phyloP scores from a whole-genome alignment of 768 basidiomycete genomes.

The Clitopilus hobsonii region DNA sequence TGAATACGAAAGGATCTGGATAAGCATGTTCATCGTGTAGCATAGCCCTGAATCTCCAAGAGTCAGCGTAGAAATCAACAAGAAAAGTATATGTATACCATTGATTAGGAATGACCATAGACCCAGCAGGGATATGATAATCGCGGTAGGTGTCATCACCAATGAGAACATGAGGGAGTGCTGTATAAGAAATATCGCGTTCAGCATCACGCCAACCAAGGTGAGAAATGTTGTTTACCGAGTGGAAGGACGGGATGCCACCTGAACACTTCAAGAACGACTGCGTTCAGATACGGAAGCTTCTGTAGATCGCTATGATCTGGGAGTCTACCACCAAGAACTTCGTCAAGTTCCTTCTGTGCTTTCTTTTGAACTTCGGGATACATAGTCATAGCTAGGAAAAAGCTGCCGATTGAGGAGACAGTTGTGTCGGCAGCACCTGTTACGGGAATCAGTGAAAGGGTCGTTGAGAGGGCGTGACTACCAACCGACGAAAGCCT shows the following conservation, averaged over 20 bases:
- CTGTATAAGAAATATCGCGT: too few relatives aligned
- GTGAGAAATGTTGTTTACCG: too few relatives aligned
- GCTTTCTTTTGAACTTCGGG: not conserved
- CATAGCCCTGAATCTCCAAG: conserved; percentile 22
- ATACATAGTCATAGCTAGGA: not conserved
- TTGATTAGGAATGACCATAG: conserved; percentile 9
- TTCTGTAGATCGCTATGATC: not conserved
- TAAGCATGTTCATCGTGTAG: conserved; percentile 25
- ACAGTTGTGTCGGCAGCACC: not conserved
- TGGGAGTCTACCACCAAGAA: not conserved
- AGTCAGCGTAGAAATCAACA: not conserved
- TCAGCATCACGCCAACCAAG: too few relatives aligned
- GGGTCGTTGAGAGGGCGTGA: not conserved
- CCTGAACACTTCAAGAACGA: not conserved
- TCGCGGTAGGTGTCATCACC: conserved; percentile 29
- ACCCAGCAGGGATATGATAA: conserved; percentile 26
- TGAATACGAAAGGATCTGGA: conserved; percentile 29
- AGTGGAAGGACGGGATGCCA: not conserved
- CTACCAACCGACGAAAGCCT: not conserved
- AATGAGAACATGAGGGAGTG: conserved; percentile 18
- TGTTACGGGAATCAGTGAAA: not conserved
- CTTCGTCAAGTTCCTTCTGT: not conserved
- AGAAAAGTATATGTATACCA: not conserved
- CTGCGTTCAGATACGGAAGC: not conserved
- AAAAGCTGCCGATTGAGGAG: not conserved